A percentile compares a stretch with the other conserved stretches of the same genome.
phyloP scores from a whole-genome alignment of 257 asterid genomes.

The Linderniella brevidens region DNA sequence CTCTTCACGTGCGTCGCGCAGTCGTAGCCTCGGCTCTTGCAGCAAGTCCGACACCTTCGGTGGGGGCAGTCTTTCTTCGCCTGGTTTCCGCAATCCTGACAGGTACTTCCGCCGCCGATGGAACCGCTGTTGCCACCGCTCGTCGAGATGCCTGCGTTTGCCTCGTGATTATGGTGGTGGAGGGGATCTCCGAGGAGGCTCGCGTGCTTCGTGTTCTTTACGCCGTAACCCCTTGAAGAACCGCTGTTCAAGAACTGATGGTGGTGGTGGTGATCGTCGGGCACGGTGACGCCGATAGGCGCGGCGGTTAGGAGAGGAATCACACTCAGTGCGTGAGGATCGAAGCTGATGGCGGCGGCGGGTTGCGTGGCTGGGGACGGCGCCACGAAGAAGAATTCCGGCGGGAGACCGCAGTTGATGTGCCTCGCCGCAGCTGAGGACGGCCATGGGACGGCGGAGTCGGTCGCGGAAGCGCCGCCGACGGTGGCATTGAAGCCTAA shows the following conservation, averaged over 20 bases:
- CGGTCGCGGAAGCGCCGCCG: not conserved
- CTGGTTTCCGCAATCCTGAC: slow-evolving; percentile 6
- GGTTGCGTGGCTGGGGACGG: slow-evolving; percentile 1
- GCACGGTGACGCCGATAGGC: not conserved
- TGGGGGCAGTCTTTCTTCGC: slow-evolving; percentile 7
- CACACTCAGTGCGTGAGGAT: not conserved
- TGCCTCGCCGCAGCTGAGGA: slow-evolving; percentile 1
- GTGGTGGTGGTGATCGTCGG: not conserved
- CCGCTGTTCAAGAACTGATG: not conserved
- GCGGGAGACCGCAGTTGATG: slow-evolving; percentile 1
- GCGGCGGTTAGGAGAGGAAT: slow-evolving; percentile 5
- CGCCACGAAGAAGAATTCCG: slow-evolving; percentile 8
- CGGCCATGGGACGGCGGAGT: slow-evolving; percentile 2
- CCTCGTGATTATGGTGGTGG: not conserved
- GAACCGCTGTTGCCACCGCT: not conserved
- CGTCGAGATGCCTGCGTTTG: not conserved
- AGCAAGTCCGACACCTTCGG: slow-evolving; percentile 4
- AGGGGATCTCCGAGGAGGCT: no score
- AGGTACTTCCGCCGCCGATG: not conserved
- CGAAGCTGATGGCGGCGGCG: slow-evolving; percentile 4
- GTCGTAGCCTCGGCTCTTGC: slow-evolving; percentile 6
- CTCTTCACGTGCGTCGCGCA: slow-evolving; percentile 8
- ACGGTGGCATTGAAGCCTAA: not conserved
- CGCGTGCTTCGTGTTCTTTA: no score
- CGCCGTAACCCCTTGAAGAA: no score